A percentile compares a stretch with the other conserved stretches of the same genome.
phyloP scores from a whole-genome alignment of 2,329 filamentous ascomycete genomes.

The Diplodia scrobiculata region DNA sequence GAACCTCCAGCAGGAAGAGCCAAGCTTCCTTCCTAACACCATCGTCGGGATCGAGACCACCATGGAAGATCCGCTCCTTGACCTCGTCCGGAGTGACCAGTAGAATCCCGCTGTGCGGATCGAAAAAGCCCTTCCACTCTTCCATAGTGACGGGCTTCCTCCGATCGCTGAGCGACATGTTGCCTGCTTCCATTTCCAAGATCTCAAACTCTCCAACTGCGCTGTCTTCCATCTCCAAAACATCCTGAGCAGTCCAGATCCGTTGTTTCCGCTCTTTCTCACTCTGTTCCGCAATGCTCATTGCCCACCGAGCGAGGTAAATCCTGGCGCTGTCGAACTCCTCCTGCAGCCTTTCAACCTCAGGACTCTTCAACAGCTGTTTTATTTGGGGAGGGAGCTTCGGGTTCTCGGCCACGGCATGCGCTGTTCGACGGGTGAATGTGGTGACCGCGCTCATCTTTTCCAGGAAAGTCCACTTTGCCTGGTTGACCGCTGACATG shows the following conservation, averaged over 20 bases:
- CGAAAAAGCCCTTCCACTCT: conserved; percentile 93
- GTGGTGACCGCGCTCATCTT: conserved; percentile 97
- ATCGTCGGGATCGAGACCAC: conserved; percentile 83
- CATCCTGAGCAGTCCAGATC: conserved; percentile 91
- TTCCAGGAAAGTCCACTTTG: conserved; percentile 93
- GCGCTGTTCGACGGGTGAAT: conserved; percentile 87
- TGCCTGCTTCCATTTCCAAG: conserved; percentile 73
- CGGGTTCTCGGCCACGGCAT: conserved; percentile 88
- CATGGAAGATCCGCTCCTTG: conserved; percentile 96
- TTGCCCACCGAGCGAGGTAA: conserved; percentile 94
- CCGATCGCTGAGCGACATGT: conserved; percentile 72
- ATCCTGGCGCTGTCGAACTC: conserved; percentile 96
- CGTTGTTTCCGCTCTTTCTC: conserved; percentile 81
- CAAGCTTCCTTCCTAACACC: conserved; percentile 95
- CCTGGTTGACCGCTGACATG: conserved; percentile 90
- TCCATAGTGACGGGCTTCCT: conserved; percentile 75
- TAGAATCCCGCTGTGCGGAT: conserved; percentile 70
- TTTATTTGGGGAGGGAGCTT: conserved; percentile 86
- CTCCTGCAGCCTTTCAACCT: conserved; percentile 92
- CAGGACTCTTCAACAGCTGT: conserved; percentile 81
- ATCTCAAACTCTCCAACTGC: conserved; percentile 96
- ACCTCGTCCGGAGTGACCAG: conserved; percentile 85
- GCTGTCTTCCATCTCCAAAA: conserved; percentile 90
- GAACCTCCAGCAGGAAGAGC: conserved; percentile 88
- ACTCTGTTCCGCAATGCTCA: conserved; percentile 97